Evolutionary conservation across 306 rosid species (phyloP).

Genomic region (Comarum palustre): DNA sequence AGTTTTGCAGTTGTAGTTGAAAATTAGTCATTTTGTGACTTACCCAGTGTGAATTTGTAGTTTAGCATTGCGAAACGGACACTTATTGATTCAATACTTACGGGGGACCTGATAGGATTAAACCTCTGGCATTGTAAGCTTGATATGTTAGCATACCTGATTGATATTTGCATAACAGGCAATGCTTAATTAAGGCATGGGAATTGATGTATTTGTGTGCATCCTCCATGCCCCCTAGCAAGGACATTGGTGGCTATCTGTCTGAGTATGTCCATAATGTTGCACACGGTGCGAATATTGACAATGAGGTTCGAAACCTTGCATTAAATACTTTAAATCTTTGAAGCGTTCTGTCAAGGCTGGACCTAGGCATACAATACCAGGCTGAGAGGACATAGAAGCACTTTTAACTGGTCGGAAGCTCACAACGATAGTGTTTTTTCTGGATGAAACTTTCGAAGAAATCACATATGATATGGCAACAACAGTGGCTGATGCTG

Average conservation of each 20-base stretch:
- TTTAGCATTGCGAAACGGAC: no score
- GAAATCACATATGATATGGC: constrained; percentile 91
- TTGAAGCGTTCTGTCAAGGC: constrained; percentile 87
- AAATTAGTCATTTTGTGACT: no score
- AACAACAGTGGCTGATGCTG: constrained; percentile 89
- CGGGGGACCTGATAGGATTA: no score
- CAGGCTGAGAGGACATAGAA: constrained; percentile 90
- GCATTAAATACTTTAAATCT: constrained; percentile 76
- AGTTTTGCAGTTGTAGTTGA: no score
- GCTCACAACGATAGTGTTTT: constrained; percentile 87
- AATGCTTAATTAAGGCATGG: constrained; percentile 84
- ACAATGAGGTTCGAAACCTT: constrained; percentile 68
- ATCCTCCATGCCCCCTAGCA: constrained; percentile 92
- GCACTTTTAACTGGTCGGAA: constrained; percentile 74
- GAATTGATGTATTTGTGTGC: constrained; percentile 86
- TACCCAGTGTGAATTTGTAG: no score
- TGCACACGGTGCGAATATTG: constrained; percentile 55
- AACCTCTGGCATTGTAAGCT: background rate
- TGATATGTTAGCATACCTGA: constrained; percentile 12
- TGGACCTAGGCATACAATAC: constrained; percentile 85
- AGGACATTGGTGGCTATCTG: constrained; percentile 80
- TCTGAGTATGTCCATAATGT: constrained; percentile 82
- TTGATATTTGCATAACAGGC: constrained; percentile 45
- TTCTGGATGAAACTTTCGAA: constrained; percentile 95
- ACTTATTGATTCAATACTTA: no score